Conservation (phyloP, 2,329 filamentous ascomycete genomes). For the Hypoxylon sp. region DNA sequence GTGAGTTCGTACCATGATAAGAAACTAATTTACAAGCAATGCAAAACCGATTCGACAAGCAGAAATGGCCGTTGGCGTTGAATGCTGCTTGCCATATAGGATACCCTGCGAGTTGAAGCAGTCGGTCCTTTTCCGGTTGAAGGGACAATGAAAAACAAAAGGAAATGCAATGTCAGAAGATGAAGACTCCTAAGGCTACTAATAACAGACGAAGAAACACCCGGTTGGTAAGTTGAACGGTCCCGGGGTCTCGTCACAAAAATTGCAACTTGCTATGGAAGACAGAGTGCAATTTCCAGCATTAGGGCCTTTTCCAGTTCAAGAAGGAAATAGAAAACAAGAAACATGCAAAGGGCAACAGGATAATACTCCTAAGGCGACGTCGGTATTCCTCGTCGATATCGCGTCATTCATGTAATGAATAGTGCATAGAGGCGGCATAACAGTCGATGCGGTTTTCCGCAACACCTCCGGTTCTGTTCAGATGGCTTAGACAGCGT, state of each 20-base stretch:
- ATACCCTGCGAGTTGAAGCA: background rate
- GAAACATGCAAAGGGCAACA: background rate
- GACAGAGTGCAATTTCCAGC: background rate
- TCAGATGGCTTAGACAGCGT: background rate
- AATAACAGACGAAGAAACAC: background rate
- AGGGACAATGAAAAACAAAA: background rate
- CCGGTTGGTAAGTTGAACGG: background rate
- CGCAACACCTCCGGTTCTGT: background rate
- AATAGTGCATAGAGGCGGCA: background rate
- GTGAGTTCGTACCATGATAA: background rate
- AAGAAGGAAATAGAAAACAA: background rate
- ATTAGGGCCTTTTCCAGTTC: background rate
- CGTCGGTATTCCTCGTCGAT: background rate
- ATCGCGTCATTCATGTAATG: background rate
- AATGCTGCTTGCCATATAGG: background rate
- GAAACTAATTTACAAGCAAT: background rate
- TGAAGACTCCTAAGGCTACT: background rate
- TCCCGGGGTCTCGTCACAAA: background rate
- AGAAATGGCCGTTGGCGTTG: background rate
- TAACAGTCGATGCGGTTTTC: background rate
- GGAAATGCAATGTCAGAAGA: background rate
- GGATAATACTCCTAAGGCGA: background rate
- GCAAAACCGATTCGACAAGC: background rate
- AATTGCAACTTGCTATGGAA: background rate
- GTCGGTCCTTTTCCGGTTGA: background rate